Evolutionary conservation across 2,329 filamentous ascomycete species (phyloP).

Genomic region (Penicillium sp.): DNA sequence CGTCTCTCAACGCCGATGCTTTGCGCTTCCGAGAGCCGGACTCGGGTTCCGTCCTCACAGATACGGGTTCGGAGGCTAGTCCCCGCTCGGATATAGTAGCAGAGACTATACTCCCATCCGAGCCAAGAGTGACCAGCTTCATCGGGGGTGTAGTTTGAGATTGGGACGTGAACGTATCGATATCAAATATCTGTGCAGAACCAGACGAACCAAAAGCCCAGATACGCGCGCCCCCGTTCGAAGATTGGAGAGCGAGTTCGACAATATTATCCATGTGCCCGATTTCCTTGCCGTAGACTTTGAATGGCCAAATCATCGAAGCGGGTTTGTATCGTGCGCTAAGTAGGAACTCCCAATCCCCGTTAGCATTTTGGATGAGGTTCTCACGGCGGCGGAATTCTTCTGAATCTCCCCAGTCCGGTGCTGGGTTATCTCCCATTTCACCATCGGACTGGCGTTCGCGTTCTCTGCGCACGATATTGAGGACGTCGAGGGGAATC

Average conservation of each 20-base stretch:
- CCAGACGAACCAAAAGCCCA: slow-evolving; percentile 54
- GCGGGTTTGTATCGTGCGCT: slow-evolving; percentile 38
- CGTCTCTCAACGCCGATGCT: slow-evolving; percentile 16
- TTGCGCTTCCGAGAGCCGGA: slow-evolving; percentile 30
- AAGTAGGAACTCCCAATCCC: slow-evolving; percentile 44
- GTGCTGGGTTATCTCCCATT: slow-evolving; percentile 36
- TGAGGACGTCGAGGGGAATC: slow-evolving; percentile 59
- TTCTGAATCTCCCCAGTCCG: slow-evolving; percentile 33
- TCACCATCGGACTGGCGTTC: slow-evolving; percentile 32
- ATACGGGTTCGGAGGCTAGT: background rate
- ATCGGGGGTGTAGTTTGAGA: slow-evolving; percentile 20
- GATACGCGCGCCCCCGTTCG: slow-evolving; percentile 47
- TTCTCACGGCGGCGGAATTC: slow-evolving; percentile 29
- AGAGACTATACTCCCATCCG: slow-evolving; percentile 29
- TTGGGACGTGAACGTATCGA: slow-evolving; percentile 36
- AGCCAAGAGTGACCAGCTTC: slow-evolving; percentile 24
- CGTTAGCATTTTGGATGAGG: slow-evolving; percentile 35
- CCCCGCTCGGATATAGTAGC: slow-evolving; percentile 16
- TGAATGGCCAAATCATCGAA: slow-evolving; percentile 50
- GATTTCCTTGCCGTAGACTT: slow-evolving; percentile 52
- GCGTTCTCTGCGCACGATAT: slow-evolving; percentile 37
- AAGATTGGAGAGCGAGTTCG: slow-evolving; percentile 51
- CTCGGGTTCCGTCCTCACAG: slow-evolving; percentile 2
- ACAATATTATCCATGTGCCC: slow-evolving; percentile 48
- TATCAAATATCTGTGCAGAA: slow-evolving; percentile 49